Evolutionary conservation across 345 rosid genomes (phyloP).

Genomic region (Cardiospermum halicacabum): DNA sequence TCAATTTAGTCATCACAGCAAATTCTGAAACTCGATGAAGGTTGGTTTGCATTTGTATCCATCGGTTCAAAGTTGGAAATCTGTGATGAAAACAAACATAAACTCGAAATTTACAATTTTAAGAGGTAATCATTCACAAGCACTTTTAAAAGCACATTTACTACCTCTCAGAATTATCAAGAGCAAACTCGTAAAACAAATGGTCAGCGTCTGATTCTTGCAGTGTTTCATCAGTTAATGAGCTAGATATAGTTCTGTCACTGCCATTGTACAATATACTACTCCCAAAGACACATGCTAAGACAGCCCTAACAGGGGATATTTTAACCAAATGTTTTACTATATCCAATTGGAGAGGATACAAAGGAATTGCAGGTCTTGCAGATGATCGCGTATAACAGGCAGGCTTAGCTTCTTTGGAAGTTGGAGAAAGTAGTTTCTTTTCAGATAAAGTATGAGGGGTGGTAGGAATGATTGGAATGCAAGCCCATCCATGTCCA

Average conservation of each 20-base stretch:
- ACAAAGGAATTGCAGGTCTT: slow-evolving; percentile 71
- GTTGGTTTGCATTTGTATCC: slow-evolving; percentile 98
- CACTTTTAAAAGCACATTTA: slow-evolving; percentile 11
- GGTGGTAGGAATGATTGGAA: slow-evolving; percentile 63
- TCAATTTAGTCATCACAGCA: slow-evolving; percentile 69
- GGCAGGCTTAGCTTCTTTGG: slow-evolving; percentile 69
- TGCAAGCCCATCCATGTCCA: slow-evolving; percentile 98
- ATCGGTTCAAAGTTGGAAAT: slow-evolving; percentile 90
- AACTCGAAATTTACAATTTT: slow-evolving; percentile 13
- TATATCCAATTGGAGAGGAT: slow-evolving; percentile 90
- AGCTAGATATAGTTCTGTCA: slow-evolving; percentile 62
- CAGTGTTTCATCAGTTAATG: slow-evolving; percentile 53
- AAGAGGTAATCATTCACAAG: slow-evolving; percentile 8
- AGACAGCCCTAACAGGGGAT: slow-evolving; percentile 89
- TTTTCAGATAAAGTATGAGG: slow-evolving; percentile 48
- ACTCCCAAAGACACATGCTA: slow-evolving; percentile 97
- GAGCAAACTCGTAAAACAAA: slow-evolving; percentile 90
- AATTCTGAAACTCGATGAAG: slow-evolving; percentile 92
- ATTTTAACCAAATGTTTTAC: slow-evolving; percentile 87
- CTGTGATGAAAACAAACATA: slow-evolving; percentile 32
- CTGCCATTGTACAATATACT: slow-evolving; percentile 72
- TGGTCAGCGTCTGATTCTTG: slow-evolving; percentile 69
- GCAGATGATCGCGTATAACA: slow-evolving; percentile 66
- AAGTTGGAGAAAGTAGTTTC: slow-evolving; percentile 63
- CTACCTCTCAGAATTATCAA: slow-evolving; percentile 98